These are phyloP conservation scores for thale cress (Arabidopsis thaliana) DNA, from an alignment of 345 rosid species.

Conservation along the genomic window DNA sequence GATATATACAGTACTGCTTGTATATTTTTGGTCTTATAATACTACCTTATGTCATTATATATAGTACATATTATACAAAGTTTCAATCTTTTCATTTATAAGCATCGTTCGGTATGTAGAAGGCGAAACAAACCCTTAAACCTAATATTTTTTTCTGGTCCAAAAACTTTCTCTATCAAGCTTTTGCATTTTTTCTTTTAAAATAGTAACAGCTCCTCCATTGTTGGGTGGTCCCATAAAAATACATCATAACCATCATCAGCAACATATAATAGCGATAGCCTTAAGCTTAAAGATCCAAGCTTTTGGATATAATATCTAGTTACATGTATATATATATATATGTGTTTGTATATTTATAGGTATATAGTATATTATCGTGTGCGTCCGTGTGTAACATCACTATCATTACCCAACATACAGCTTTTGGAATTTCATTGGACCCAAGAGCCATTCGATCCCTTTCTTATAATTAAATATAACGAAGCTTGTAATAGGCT, in stretches of 20 bases:
- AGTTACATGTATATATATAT: conserved; percentile 38
- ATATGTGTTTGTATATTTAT: conserved; percentile 14
- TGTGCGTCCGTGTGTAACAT: conserved; percentile 48
- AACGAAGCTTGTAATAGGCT: conserved; percentile 48
- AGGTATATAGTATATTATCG: conserved; percentile 39
- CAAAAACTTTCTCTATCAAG: conserved; percentile 7
- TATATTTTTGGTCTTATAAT: conserved; percentile 22
- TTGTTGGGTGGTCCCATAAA: conserved; percentile 51
- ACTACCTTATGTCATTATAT: conserved; percentile 21
- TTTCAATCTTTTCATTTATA: neutral
- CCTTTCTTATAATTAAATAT: conserved; percentile 39
- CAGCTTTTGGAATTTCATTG: conserved; percentile 50
- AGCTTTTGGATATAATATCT: conserved; percentile 38
- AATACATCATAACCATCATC: conserved; percentile 46
- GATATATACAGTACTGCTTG: neutral
- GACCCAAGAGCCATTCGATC: conserved; percentile 52
- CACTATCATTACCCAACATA: conserved; percentile 47
- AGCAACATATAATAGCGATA: conserved; percentile 33
- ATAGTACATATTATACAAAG: conserved; percentile 1
- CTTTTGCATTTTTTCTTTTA: conserved; percentile 11
- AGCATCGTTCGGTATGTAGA: conserved; percentile 27
- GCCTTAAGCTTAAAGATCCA: conserved; percentile 45
- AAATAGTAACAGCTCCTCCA: conserved; percentile 44
- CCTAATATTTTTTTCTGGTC: conserved; percentile 5
- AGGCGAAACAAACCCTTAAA: conserved; percentile 28